Evolutionary conservation across 169 alveolate genomes (phyloP).

Genomic region (Eimeria maxima): DNA sequence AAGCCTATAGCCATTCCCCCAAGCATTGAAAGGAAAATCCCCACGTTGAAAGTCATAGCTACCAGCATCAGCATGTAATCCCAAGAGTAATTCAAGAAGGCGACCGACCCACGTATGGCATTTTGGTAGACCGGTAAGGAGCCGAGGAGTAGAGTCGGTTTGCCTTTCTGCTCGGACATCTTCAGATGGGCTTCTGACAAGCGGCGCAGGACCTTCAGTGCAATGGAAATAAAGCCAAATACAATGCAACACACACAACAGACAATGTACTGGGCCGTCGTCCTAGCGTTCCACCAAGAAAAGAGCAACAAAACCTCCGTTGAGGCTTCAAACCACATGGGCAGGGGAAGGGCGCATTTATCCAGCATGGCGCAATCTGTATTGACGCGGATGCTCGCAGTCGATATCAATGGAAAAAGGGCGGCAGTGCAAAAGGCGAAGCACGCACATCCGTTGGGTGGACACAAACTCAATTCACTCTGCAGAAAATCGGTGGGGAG

Average conservation of each 20-base stretch:
- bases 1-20: slow-evolving; percentile 81
- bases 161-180: slow-evolving; percentile 22
- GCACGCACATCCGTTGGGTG: background rate
- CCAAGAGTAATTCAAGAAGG: slow-evolving; percentile 79
- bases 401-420: background rate
- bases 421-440: background rate
- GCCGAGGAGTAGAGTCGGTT: slow-evolving; percentile 41
- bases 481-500: background rate
- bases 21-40: slow-evolving; percentile 72
- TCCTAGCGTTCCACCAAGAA: slow-evolving; percentile 65
- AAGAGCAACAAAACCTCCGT: slow-evolving; percentile 58
- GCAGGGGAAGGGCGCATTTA: slow-evolving; percentile 71
- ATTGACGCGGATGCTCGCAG: background rate
- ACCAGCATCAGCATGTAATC: slow-evolving; percentile 84
- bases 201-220: slow-evolving; percentile 78
- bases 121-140: slow-evolving; percentile 75
- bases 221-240: slow-evolving; percentile 74
- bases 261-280: slow-evolving; percentile 50
- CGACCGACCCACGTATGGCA: slow-evolving; percentile 65
- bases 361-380: slow-evolving; percentile 1
- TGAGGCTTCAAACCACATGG: slow-evolving; percentile 75
- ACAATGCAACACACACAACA: slow-evolving; percentile 35
- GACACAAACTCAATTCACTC: background rate
- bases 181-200: slow-evolving; percentile 54
- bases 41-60: slow-evolving; percentile 84